Percentiles rank a stretch among this genome's conserved stretches.
Evolutionary conservation across 2,329 filamentous ascomycete species (phyloP).

Genomic region (Pseudopyrenochaeta lycopersici): DNA sequence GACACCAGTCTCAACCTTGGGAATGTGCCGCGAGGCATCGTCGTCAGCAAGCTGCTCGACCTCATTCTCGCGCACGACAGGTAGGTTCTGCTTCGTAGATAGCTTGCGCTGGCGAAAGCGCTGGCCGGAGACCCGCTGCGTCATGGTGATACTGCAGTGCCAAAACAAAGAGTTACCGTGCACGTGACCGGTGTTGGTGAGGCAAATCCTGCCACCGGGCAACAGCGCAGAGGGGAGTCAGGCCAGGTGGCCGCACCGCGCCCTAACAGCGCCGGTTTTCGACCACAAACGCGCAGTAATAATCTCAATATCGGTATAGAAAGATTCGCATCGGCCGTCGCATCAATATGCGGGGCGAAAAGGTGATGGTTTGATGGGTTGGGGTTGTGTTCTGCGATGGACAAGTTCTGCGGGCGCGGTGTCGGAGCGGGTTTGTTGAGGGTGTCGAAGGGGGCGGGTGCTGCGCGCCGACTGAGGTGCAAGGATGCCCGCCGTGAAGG

Average conservation of each 20-base stretch:
- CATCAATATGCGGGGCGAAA: conserved; percentile 29
- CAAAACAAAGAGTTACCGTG: conserved; percentile 8
- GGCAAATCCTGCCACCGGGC: conserved; percentile 28
- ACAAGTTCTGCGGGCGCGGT: conserved; percentile 16
- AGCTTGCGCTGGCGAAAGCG: conserved; percentile 89
- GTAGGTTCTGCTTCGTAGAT: conserved; percentile 86
- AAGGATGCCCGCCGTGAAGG: conserved; percentile 16
- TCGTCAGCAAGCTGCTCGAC: conserved; percentile 89
- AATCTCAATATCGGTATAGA: conserved; percentile 41
- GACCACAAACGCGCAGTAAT: conserved; percentile 38
- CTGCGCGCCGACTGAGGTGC: conserved; percentile 6
- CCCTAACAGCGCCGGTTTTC: conserved; percentile 24
- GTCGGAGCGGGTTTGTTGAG: conserved; percentile 19
- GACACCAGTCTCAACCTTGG: conserved; percentile 92
- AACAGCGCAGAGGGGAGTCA: conserved; percentile 21
- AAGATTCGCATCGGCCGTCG: conserved; percentile 34
- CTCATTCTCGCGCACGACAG: conserved; percentile 87
- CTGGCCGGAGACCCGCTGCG: conserved; percentile 53
- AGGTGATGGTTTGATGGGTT: conserved; percentile 28
- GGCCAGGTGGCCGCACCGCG: conserved; percentile 32
- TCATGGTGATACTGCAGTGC: conserved; percentile 41
- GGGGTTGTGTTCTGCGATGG: conserved; percentile 25
- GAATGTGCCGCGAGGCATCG: conserved; percentile 79
- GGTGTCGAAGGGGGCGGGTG: conserved; percentile 19
- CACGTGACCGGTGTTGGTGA: conserved; percentile 35